Base-by-base conservation (phyloP, 2,329 filamentous ascomycete genomes). In the Botrytis fabae region DNA sequence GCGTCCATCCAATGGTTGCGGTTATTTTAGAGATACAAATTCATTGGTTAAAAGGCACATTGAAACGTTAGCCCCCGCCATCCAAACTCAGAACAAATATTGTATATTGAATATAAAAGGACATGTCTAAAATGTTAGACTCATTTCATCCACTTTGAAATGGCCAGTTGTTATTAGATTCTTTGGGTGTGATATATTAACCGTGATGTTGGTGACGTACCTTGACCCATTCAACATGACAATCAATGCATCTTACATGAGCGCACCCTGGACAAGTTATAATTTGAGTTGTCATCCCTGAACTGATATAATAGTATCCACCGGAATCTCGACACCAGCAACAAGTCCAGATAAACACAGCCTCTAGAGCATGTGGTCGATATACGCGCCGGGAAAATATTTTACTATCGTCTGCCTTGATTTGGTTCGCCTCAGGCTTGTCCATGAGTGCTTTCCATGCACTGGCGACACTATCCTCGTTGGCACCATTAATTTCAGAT, bases 191-290 rank as follows among this genome's bases (percentile, higher is more conserved):
- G 25, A 4, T 25, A 20, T 48, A 48, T 48, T 10, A 12, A 48
- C 0, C 46, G 9, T 48, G 20, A 25, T 48, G 9, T 1, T 12
- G 18, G 1, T 3, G 25, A 60, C 22, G 46, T 2, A 14, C 2
- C 1, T 1, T 18, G 22, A 40, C 2, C 22, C 32, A n/a, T 40
- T n/a, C 1, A 61, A n/a, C 1, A 7, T 0, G 2, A 25, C 59
- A 40, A 7, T 25, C 1, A 14, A 1, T 0, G 35, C 35, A 61
- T 12, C 22, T 61, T 38, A 16, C 0, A 61, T 61, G 35, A 3
- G n/a, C n/a, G n/a, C n/a, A n/a, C n/a, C n/a, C 22, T 14, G 5
- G 12, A 40, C 59, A 61, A 16, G 1, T 0, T 1, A 38, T 0
- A 4, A 61, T 9, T 4, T 1, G 6, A 9, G 4, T 25, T 4